Evolutionary conservation across 1,284 basidiomycete species (phyloP), one percentile per base, ranked within the genome.

Genomic region (Stygiomarasmius scandens): DNA sequence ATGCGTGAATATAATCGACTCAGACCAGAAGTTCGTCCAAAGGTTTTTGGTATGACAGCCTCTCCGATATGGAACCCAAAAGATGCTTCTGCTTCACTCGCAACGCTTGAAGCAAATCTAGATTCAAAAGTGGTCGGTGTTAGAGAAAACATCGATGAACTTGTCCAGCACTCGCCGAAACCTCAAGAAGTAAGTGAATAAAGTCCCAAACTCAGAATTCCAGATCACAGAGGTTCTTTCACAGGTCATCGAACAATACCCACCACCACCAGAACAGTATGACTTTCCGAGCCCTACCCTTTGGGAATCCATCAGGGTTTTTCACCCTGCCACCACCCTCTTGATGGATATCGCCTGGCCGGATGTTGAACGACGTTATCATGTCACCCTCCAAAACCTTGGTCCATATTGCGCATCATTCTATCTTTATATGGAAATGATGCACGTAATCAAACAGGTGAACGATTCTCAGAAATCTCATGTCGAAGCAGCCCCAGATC

Each of bases 11-110:
- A 93, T 69, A 82, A 83, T 61, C 79, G 84, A 52, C 74, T 78
- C 47, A 71, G 80, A 36, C 59, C 65, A 1, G 47, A 71, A 2
- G 65, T 74, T 11, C 79, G 89, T 19, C 92, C 92, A 1, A 92
- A 89, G 67, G 78, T 95, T n/a, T 91, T 95, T 63, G 92, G 93
- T 3, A 89, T 95, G 85, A 95, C 92, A 0, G 93, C 92, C 0
- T 93, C 90, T 23, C 92, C 92, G 0, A 84, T 93, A 27, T 92
- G 88, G 86, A 89, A 91, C 63, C 77, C 82, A 11, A 85, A 82
- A 60, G 81, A 89, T 56, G 83, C 89, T 0, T 70, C 74, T 14
- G 79, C 79, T 38, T 88, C 86, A 8, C 72, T 89, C 16, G 67
- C 77, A 34, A 75, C 77, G n/a, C 76, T 95, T 1, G 90, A 95